Evolutionary conservation across 805 yeast genomes (phyloP).

Genomic region (Candida mattraensis): DNA sequence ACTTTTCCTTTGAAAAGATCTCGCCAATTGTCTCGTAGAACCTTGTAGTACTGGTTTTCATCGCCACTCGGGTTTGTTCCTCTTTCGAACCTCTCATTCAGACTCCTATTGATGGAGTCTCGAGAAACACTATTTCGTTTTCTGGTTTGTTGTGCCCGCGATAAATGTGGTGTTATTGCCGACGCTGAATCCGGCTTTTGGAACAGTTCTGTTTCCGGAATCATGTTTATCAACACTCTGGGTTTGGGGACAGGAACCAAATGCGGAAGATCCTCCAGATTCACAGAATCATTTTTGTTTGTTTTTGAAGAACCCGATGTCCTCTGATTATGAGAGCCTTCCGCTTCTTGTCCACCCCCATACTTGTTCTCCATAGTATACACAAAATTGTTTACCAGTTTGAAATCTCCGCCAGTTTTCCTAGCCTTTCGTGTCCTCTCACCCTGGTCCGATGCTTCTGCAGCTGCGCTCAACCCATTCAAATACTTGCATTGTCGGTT

Average conservation of each 20-base stretch:
- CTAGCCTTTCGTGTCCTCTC: no score
- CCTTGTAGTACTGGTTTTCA: conserved; percentile 7
- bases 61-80: background rate
- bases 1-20: conserved; percentile 1
- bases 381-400: conserved; percentile 2
- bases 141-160: conserved; percentile 12
- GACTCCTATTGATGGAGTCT: background rate
- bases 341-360: background rate
- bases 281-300: no score
- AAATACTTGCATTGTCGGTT: no score
- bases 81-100: no score
- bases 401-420: no score
- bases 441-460: no score
- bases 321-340: background rate
- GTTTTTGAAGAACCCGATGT: background rate
- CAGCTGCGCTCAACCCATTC: no score
- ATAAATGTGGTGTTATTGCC: conserved; percentile 19
- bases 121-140: background rate
- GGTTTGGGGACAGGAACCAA: conserved; percentile 11
- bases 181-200: conserved; percentile 21
- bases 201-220: conserved; percentile 22
- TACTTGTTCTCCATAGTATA: conserved; percentile 3
- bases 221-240: conserved; percentile 12
- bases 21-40: conserved; percentile 5
- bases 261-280: conserved; percentile 1